phyloP scores from a whole-genome alignment of 176 grass and related monocot species.

The Triticum urartu region DNA sequence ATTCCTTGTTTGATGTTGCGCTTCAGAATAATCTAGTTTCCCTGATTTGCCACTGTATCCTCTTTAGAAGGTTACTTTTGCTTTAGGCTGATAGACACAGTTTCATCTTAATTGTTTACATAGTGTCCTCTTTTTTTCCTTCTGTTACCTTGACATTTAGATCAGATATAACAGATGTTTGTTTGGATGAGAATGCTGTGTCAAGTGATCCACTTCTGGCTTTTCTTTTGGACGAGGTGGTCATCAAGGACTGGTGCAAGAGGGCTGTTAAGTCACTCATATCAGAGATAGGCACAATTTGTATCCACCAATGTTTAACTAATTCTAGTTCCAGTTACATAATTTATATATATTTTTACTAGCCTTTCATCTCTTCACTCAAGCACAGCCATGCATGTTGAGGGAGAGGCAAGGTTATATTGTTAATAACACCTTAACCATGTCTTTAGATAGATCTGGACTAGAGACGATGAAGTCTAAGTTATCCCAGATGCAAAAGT shows the following conservation, averaged over 20 bases:
- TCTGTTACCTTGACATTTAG: constrained; percentile 66
- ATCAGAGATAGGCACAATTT: constrained; percentile 52
- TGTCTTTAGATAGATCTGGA: constrained; percentile 57
- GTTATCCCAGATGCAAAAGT: constrained; percentile 67
- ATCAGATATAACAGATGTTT: constrained; percentile 88
- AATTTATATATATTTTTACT: neutral
- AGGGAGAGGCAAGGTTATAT: neutral
- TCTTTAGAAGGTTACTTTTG: constrained; percentile 29
- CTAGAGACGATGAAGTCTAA: constrained; percentile 54
- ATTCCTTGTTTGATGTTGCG: constrained; percentile 91
- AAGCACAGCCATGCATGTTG: neutral
- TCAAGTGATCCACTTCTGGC: constrained; percentile 94
- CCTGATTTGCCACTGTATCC: constrained; percentile 98
- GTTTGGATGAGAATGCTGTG: constrained; percentile 97
- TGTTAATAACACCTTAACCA: constrained; percentile 41
- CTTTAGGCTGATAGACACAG: constrained; percentile 12
- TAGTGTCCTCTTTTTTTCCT: neutral
- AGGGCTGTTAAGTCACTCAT: constrained; percentile 49
- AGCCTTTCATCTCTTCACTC: constrained; percentile 1
- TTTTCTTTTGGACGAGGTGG: constrained; percentile 98
- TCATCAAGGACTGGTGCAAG: constrained; percentile 99
- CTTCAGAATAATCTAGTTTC: constrained; percentile 83
- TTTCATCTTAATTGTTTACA: constrained; percentile 4
- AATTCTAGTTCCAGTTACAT: constrained; percentile 3
- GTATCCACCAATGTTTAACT: constrained; percentile 68